Base-by-base conservation (phyloP, 2,329 filamentous ascomycete genomes). In the Talaromyces sp. region DNA sequence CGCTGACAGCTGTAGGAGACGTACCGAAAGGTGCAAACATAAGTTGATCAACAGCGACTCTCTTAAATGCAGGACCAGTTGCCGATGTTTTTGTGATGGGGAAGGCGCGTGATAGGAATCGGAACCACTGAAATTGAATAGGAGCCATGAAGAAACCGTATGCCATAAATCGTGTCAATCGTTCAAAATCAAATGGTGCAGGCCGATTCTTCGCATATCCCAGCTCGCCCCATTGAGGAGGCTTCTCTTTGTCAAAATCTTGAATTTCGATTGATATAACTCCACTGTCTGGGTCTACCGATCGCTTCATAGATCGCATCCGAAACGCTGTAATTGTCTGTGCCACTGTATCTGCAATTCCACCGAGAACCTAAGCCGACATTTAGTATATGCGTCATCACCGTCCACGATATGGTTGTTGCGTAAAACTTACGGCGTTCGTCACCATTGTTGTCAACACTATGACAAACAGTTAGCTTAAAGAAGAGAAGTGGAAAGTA, bases 361-460 rank as follows among this genome's bases (percentile, higher is more conserved):
- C 95, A 81, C 92, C 93, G 66, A 99, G 88, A 64, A 98, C 81
- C 86, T 88, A 69, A 16, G 22, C 31, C 16, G 6, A 19, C 4
- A 10, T 33, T 66, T 57, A 66, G 60, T 56, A 62, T 50, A 37
- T 59, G 35, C 24, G 22, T 19, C 9, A 13, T 19, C 19, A 33
- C 39, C 19, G 6, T 24, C 52, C n/a, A 54, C 2, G 11, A 22
- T 2, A 37, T 56, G 11, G 19, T 9, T 56, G 5, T 59, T 22
- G 24, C 11, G 9, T 19, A 27, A 5, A 45, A 62, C 86, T 75
- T 87, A 90, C 90, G 70, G 95, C 91, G 82, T 99, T 99, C 77
- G 94, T 97, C 75, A 97, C 92, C 94, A 99, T 99, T 80, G 96
- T 99, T 68, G 95, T 99, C 73, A 99, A 87, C 49, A 99, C 91